Conservation (phyloP, 768 basidiomycete genomes). For the Tulasnella sp. region DNA sequence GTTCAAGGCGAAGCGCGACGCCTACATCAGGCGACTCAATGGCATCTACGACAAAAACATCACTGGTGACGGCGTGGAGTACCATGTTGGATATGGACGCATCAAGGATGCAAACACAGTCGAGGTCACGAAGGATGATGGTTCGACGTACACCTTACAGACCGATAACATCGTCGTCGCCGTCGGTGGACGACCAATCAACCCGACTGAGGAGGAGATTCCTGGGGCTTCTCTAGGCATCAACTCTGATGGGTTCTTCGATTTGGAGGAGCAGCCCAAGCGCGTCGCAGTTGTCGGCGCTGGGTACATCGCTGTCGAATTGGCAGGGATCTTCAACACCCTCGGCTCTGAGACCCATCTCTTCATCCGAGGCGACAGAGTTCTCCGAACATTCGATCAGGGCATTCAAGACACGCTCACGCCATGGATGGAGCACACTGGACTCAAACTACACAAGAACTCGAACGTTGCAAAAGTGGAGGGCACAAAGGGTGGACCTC, state of each 20-base stretch:
- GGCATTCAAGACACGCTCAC: slow-evolving; percentile 72
- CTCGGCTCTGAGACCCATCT: slow-evolving; percentile 88
- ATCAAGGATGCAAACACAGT: slow-evolving; percentile 60
- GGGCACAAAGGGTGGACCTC: slow-evolving; percentile 54
- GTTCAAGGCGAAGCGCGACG: slow-evolving; percentile 91
- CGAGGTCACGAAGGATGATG: slow-evolving; percentile 57
- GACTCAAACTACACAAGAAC: slow-evolving; percentile 75
- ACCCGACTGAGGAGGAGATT: slow-evolving; percentile 66
- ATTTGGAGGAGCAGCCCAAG: slow-evolving; percentile 78
- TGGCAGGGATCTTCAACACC: slow-evolving; percentile 86
- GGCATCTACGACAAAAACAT: slow-evolving; percentile 87
- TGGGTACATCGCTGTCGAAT: slow-evolving; percentile 95
- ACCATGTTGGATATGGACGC: slow-evolving; percentile 65
- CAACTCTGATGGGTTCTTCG: slow-evolving; percentile 94
- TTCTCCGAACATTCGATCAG: slow-evolving; percentile 89
- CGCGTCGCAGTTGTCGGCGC: slow-evolving; percentile 92
- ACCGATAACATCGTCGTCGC: slow-evolving; percentile 74
- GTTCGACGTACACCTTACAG: slow-evolving; percentile 56
- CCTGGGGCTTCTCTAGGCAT: slow-evolving; percentile 88
- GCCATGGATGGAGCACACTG: slow-evolving; percentile 89
- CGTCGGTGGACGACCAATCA: slow-evolving; percentile 73
- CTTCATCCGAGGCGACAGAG: slow-evolving; percentile 79
- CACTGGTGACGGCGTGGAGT: slow-evolving; percentile 75
- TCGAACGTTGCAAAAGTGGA: slow-evolving; percentile 67
- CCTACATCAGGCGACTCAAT: slow-evolving; percentile 83